Percentiles rank a stretch among this genome's conserved stretches.
Evolutionary conservation across 148 eudicot species (phyloP).

Genomic region (Rhododendron mucronatum): DNA sequence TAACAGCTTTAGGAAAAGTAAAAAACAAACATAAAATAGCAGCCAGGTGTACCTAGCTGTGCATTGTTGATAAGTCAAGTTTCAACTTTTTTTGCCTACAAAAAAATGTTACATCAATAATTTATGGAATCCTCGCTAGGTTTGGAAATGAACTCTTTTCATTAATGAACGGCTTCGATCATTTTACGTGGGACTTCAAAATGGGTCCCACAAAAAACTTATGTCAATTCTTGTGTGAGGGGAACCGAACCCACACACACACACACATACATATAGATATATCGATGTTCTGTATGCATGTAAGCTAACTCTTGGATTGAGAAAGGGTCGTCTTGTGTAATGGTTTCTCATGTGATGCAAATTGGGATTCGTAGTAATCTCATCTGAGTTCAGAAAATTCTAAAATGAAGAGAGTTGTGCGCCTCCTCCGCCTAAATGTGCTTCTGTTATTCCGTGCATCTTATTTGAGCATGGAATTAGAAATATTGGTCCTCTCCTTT

Average conservation of each 20-base stretch:
- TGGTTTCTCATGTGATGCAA: background rate
- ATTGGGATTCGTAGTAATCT: background rate
- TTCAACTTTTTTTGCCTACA: background rate
- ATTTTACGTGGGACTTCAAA: too few species aligned
- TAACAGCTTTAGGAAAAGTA: background rate
- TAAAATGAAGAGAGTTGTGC: background rate
- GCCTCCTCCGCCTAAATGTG: background rate
- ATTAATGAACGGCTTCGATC: too few species aligned
- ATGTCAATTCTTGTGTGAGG: too few species aligned
- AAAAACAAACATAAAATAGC: background rate
- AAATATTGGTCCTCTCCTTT: too few species aligned
- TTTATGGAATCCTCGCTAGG: background rate
- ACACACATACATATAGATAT: too few species aligned
- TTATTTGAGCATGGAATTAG: too few species aligned
- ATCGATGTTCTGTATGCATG: background rate
- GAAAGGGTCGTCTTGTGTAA: background rate
- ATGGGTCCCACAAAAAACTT: too few species aligned
- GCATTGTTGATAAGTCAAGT: background rate
- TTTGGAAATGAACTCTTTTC: too few species aligned
- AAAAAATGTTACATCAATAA: background rate
- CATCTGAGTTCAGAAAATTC: background rate
- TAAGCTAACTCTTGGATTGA: background rate
- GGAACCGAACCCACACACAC: too few species aligned
- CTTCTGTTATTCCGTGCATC: background rate
- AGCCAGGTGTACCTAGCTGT: background rate